Evolutionary conservation across 805 yeast genomes (phyloP), one percentile per base, ranked within the genome.

Genomic region (Wickerhamomyces alni): DNA sequence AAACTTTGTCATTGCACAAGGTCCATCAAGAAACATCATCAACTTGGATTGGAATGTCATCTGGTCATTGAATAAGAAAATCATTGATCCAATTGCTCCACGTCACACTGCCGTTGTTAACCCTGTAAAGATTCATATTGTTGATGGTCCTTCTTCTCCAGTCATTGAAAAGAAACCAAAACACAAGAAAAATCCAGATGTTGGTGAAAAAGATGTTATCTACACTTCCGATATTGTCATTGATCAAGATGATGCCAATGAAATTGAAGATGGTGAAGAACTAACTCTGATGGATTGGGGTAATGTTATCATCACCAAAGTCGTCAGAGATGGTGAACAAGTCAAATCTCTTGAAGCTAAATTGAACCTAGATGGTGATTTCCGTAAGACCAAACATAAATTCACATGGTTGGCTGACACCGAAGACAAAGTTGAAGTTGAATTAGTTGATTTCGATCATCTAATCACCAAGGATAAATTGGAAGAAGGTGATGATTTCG

Each of bases 211-310:
- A 75, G 74, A 78, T 59, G 88, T 88, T 34, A 69, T 82, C 50
- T 82, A 69, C 63, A 65, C 76, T 49, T 70, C 77, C 43, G 68
- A 77, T 39, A 70, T 85, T 34, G 66, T 87, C 52, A 71, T 91
- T 55, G 97, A 89, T 59, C 95, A 86, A 68, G 91, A 72, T 22
- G 98, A 91, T 65, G 85, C 84, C 29, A 69, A 66, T 45, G 81
- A 89, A 34, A 70, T 82, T 45, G 78, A 73, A 50, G 91, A 79
- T 32, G 86, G 83, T 48, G 98, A 91, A 67, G 98, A 91, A 69
- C 72, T 89, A 47, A 91, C 98, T n/a, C 75, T 91, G 56, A 91
- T 91, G 98, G 97, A 91, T 67, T 91, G 98, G 98, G 98, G 97
- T 74, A 91, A 91, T 62, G 84, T 80, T 42, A 83, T 91, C 50